These are phyloP conservation scores for Yamadazyma sp. DNA, from an alignment of 1,139 yeast genomes.

Conservation along the genomic window DNA sequence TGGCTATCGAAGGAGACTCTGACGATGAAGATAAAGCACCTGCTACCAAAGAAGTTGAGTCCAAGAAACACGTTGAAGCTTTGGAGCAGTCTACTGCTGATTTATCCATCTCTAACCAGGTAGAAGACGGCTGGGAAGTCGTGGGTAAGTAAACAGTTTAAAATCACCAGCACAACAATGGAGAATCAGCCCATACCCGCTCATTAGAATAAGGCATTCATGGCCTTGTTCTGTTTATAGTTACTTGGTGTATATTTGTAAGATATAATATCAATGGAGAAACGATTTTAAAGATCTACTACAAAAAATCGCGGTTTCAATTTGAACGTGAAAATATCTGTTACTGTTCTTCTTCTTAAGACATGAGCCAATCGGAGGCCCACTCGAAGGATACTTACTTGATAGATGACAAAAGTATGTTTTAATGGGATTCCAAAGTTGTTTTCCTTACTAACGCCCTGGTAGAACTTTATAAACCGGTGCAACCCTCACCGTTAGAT, in stretches of 20 bases:
- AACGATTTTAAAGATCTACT: too few relatives aligned
- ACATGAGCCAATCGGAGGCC: slow-evolving; percentile 1
- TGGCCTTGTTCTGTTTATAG: not conserved
- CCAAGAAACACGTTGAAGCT: too few relatives aligned
- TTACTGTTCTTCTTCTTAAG: not conserved
- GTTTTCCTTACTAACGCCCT: slow-evolving; percentile 9
- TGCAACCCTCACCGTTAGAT: slow-evolving; percentile 65
- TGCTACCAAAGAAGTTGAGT: slow-evolving; percentile 16
- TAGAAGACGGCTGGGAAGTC: slow-evolving; percentile 53
- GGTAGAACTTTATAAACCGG: slow-evolving; percentile 14
- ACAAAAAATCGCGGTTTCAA: not conserved
- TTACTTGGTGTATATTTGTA: slow-evolving; percentile 1
- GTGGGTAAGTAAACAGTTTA: slow-evolving; percentile 44
- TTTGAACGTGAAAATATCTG: not conserved
- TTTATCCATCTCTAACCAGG: slow-evolving; percentile 36
- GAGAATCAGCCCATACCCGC: too few relatives aligned
- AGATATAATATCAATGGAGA: slow-evolving; percentile 2
- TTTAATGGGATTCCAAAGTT: not conserved
- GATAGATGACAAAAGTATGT: slow-evolving; percentile 14
- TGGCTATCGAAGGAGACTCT: slow-evolving; percentile 56
- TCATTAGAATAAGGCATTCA: not conserved
- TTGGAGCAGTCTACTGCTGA: slow-evolving; percentile 47
- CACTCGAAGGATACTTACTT: slow-evolving; percentile 8
- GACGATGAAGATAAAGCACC: slow-evolving; percentile 52
- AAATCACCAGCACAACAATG: not conserved